Conservation (phyloP, 768 basidiomycete genomes). For the Mycena galopus region DNA sequence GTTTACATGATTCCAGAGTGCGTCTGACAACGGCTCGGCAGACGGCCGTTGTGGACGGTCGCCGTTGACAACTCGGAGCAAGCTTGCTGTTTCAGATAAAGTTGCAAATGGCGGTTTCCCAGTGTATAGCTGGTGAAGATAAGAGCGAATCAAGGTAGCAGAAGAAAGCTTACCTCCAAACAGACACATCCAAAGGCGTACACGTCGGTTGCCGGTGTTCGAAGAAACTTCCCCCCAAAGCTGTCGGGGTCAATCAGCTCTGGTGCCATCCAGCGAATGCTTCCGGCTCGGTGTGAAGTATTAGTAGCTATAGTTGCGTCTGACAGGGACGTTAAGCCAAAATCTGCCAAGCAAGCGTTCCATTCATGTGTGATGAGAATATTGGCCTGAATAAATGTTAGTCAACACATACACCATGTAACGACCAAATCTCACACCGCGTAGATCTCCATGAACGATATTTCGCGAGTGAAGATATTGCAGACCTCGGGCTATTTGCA, state of each 20-base stretch:
- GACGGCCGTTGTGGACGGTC: slow-evolving; percentile 19
- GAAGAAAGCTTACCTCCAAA: slow-evolving; percentile 44
- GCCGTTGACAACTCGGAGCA: slow-evolving; percentile 19
- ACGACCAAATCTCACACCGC: slow-evolving; percentile 26
- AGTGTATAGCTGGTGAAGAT: slow-evolving; percentile 22
- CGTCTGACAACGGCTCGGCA: slow-evolving; percentile 8
- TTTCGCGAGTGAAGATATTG: slow-evolving; percentile 40
- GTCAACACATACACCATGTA: neutral
- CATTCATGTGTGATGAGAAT: slow-evolving; percentile 48
- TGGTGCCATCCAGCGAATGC: slow-evolving; percentile 39
- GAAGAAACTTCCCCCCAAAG: slow-evolving; percentile 39
- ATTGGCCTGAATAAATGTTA: slow-evolving; percentile 40
- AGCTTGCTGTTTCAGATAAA: slow-evolving; percentile 7
- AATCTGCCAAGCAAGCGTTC: slow-evolving; percentile 51
- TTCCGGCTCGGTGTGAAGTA: slow-evolving; percentile 43
- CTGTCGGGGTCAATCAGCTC: slow-evolving; percentile 49
- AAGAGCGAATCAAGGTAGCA: neutral
- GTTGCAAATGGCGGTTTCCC: slow-evolving; percentile 26
- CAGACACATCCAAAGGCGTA: slow-evolving; percentile 52
- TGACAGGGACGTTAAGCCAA: slow-evolving; percentile 48
- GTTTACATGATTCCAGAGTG: slow-evolving; percentile 13
- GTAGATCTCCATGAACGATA: slow-evolving; percentile 40
- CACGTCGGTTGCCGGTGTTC: slow-evolving; percentile 47
- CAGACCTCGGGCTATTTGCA: slow-evolving; percentile 40
- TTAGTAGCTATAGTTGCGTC: slow-evolving; percentile 41